Conservation (phyloP, 1,139 yeast genomes). For the Sugiyamaella pinicola region DNA sequence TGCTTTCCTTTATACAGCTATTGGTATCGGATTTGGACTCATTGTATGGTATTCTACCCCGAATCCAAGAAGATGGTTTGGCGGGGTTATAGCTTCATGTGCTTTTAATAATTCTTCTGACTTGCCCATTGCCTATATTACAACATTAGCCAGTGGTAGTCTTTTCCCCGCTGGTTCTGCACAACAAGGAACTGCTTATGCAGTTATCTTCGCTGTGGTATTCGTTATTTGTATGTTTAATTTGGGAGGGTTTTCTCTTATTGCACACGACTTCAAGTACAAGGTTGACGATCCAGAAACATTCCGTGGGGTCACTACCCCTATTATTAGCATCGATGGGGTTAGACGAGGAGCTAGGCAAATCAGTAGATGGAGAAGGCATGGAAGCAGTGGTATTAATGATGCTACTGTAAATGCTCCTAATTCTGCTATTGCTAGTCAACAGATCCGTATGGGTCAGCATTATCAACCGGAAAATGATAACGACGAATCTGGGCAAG, state of each 20-base stretch:
- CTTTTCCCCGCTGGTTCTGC: conserved; percentile 62
- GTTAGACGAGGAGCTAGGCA: conserved; percentile 2
- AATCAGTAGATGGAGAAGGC: conserved; percentile 2
- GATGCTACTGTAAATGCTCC: background rate
- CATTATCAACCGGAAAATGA: background rate
- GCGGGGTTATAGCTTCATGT: conserved; percentile 77
- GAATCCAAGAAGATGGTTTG: conserved; percentile 73
- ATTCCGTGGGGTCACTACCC: conserved; percentile 5
- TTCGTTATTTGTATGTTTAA: conserved; percentile 74
- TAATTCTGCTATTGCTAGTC: background rate
- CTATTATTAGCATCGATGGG: conserved; percentile 10
- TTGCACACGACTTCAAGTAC: conserved; percentile 64
- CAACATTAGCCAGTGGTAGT: conserved; percentile 70
- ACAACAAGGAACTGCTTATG: conserved; percentile 80
- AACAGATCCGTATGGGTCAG: background rate
- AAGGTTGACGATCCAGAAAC: conserved; percentile 12
- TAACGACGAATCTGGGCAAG: conserved; percentile 1
- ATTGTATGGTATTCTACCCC: conserved; percentile 46
- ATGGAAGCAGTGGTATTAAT: background rate
- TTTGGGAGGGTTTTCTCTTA: conserved; percentile 68
- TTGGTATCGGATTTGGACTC: conserved; percentile 40
- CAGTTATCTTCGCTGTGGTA: conserved; percentile 74
- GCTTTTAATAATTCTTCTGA: conserved; percentile 66
- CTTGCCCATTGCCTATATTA: conserved; percentile 85
- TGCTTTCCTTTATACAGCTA: conserved; percentile 51